Percentiles rank a stretch among this genome's conserved stretches.
phyloP scores from a whole-genome alignment of 2,329 filamentous ascomycete species.

The Cercospora nicotianae region DNA sequence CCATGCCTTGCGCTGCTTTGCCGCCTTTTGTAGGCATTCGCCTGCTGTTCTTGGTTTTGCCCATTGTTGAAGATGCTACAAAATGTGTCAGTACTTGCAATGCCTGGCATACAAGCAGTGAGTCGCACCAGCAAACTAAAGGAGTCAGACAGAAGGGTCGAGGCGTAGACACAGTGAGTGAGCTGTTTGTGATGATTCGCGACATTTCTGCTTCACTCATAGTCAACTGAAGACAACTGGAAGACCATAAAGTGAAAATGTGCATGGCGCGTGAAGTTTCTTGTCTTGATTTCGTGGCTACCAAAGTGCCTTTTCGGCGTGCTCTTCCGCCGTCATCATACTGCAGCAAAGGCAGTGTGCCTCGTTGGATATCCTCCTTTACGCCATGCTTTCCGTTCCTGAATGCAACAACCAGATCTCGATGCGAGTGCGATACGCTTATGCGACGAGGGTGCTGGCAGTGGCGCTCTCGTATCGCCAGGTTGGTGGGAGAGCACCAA shows the following conservation, averaged over 20 bases:
- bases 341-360: constrained; percentile 12
- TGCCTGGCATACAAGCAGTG: neutral
- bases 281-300: constrained; percentile 26
- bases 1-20: neutral
- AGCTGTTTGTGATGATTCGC: neutral
- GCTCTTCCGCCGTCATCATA: constrained; percentile 21
- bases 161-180: neutral
- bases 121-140: neutral
- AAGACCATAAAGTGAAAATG: neutral
- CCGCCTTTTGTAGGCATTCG: neutral
- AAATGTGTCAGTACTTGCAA: neutral
- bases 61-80: neutral
- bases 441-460: constrained; percentile 89
- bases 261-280: constrained; percentile 20
- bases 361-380: constrained; percentile 18
- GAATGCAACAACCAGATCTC: constrained; percentile 21
- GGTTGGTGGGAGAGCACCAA: constrained; percentile 77
- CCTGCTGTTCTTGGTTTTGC: neutral
- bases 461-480: constrained; percentile 99
- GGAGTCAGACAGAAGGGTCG: neutral
- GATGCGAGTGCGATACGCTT: constrained; percentile 48
- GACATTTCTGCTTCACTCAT: neutral
- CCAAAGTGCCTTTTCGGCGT: constrained; percentile 17
- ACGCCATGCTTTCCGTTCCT: constrained; percentile 29
- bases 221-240: neutral